Evolutionary conservation across 768 basidiomycete species (phyloP).

Genomic region (Pleurotus sapidus): DNA sequence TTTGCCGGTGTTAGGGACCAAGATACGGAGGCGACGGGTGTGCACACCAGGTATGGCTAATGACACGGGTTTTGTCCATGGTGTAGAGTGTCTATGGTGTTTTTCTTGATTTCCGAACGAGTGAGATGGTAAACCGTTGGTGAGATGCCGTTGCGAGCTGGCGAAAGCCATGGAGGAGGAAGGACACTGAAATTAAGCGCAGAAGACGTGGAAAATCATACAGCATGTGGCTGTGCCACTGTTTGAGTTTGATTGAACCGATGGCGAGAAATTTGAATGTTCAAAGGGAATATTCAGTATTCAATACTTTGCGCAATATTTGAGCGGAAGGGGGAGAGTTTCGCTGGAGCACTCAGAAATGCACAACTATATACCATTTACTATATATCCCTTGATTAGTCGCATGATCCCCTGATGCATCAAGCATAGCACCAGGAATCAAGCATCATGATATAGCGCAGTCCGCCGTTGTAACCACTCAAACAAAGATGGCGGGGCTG

Average conservation of each 20-base stretch:
- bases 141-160: slow-evolving; percentile 14
- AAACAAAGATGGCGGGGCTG: neutral
- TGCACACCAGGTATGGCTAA: slow-evolving; percentile 57
- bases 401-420: too few species aligned
- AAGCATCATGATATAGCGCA: too few species aligned
- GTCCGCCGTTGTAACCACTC: neutral
- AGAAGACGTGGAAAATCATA: slow-evolving; percentile 2
- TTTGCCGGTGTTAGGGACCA: slow-evolving; percentile 50
- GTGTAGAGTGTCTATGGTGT: slow-evolving; percentile 27
- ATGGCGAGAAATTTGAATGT: too few species aligned
- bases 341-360: too few species aligned
- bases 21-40: slow-evolving; percentile 55
- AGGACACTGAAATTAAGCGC: neutral
- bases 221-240: slow-evolving; percentile 4
- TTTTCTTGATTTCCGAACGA: slow-evolving; percentile 39
- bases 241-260: neutral
- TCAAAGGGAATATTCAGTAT: too few species aligned
- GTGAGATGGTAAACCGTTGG: slow-evolving; percentile 38
- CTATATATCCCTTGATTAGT: too few species aligned
- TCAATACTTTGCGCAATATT: too few species aligned
- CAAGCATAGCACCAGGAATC: too few species aligned
- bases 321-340: too few species aligned
- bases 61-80: slow-evolving; percentile 55
- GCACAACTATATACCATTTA: too few species aligned
- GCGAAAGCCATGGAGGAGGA: slow-evolving; percentile 2